Percentiles rank a stretch among this genome's conserved stretches.
phyloP scores from a whole-genome alignment of 176 grass and related monocot species.

The Hordeum vulgare region DNA sequence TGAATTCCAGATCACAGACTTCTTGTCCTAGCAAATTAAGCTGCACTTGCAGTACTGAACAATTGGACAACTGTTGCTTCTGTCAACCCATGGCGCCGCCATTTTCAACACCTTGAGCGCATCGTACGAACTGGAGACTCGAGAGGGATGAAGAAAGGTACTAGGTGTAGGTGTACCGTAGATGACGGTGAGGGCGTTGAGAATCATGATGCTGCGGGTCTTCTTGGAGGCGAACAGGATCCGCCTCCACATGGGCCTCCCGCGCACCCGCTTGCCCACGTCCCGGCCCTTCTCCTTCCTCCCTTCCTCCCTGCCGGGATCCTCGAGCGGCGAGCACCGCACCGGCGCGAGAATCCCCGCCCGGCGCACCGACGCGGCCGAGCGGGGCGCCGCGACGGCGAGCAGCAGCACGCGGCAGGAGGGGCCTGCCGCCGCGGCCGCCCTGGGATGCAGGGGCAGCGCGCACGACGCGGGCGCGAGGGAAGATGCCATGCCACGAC shows the following conservation, averaged over 20 bases:
- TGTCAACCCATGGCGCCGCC: background rate
- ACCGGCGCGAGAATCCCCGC: background rate
- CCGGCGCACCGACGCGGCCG: background rate
- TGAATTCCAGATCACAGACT: background rate
- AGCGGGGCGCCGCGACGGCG: constrained; percentile 7
- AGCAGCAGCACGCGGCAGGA: constrained; percentile 26
- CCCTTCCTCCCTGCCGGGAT: background rate
- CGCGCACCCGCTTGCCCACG: background rate
- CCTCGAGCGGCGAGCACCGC: constrained; percentile 15
- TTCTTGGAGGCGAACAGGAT: constrained; percentile 97
- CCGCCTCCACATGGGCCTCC: constrained; percentile 62
- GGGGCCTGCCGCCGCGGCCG: background rate
- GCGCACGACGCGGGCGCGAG: constrained; percentile 29
- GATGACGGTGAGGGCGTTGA: constrained; percentile 92
- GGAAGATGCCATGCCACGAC: constrained; percentile 30
- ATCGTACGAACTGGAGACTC: background rate
- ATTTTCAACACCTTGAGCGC: background rate
- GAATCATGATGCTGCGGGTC: constrained; percentile 82
- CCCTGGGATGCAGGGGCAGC: constrained; percentile 18
- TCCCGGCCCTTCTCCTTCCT: background rate
- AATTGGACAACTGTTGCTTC: background rate
- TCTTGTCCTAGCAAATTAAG: background rate
- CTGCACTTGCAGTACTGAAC: background rate
- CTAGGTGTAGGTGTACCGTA: constrained; percentile 73
- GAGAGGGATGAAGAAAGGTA: background rate